Conservation (phyloP, 148 eudicot genomes). For the Selenicereus undatus region DNA sequence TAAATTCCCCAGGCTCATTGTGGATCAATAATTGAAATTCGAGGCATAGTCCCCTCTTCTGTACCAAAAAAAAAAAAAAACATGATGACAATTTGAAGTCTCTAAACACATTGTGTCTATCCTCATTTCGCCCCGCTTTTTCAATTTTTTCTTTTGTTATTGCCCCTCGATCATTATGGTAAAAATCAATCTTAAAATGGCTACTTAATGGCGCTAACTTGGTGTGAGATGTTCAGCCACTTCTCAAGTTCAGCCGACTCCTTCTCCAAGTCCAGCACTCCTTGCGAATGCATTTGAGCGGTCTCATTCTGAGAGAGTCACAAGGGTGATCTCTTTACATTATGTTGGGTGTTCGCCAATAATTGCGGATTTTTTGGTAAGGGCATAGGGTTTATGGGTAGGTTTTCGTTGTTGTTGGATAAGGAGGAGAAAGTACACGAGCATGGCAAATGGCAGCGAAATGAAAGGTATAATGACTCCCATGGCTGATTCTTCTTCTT, state of each 20-base stretch:
- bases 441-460: conserved; percentile 19
- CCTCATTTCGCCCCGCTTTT: too few species aligned
- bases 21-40: too few species aligned
- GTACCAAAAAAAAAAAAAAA: too few species aligned
- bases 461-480: conserved; percentile 21
- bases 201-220: conserved; percentile 20
- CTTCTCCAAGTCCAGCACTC: conserved; percentile 21
- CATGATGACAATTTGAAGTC: too few species aligned
- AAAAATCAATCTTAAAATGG: conserved; percentile 3
- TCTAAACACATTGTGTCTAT: too few species aligned
- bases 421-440: conserved; percentile 12
- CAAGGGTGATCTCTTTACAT: not conserved
- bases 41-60: too few species aligned
- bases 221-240: conserved; percentile 21
- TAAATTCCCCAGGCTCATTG: too few species aligned
- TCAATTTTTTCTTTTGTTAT: too few species aligned
- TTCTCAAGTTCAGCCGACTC: conserved; percentile 25
- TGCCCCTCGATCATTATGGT: not conserved
- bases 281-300: conserved; percentile 7
- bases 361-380: not conserved
- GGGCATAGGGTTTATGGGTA: conserved; percentile 11
- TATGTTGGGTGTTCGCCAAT: not conserved
- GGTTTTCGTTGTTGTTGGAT: not conserved
- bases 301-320: not conserved
- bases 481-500: conserved; percentile 22